phyloP scores from a whole-genome alignment of 805 yeast genomes.

The Myxozyma geophila region DNA sequence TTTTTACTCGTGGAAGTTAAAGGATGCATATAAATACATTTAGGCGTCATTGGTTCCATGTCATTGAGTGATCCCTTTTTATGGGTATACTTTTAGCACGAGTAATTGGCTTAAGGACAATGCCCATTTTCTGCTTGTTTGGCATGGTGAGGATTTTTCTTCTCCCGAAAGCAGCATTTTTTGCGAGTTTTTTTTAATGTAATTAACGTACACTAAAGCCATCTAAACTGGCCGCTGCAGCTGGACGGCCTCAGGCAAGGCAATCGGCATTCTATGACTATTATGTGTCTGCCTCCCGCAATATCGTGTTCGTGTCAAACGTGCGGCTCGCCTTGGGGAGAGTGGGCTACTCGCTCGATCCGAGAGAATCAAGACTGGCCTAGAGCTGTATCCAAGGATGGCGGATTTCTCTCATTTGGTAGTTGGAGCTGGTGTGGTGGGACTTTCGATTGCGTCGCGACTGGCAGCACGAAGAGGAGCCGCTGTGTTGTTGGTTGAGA shows the following conservation, averaged over 20 bases:
- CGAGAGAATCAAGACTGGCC: background rate
- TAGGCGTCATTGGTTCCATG: background rate
- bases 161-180: too few relatives aligned
- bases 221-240: background rate
- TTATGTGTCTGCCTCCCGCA: background rate
- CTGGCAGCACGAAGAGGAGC: slow-evolving; percentile 54
- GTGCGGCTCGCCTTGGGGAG: background rate
- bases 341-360: too few relatives aligned
- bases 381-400: slow-evolving; percentile 7
- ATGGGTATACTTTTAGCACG: background rate
- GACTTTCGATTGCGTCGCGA: slow-evolving; percentile 78
- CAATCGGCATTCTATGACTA: too few relatives aligned
- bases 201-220: background rate
- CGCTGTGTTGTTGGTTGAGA: slow-evolving; percentile 69
- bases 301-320: background rate
- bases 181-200: too few relatives aligned
- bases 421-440: slow-evolving; percentile 85
- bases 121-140: too few relatives aligned
- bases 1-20: slow-evolving; percentile 38
- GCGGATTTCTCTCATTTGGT: slow-evolving; percentile 71
- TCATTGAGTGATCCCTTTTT: background rate
- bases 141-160: too few relatives aligned
- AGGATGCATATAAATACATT: background rate
- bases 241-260: background rate
- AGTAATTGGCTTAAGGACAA: too few relatives aligned